Conservation (phyloP, 2,329 filamentous ascomycete genomes). For the Fusarium scirpi region DNA sequence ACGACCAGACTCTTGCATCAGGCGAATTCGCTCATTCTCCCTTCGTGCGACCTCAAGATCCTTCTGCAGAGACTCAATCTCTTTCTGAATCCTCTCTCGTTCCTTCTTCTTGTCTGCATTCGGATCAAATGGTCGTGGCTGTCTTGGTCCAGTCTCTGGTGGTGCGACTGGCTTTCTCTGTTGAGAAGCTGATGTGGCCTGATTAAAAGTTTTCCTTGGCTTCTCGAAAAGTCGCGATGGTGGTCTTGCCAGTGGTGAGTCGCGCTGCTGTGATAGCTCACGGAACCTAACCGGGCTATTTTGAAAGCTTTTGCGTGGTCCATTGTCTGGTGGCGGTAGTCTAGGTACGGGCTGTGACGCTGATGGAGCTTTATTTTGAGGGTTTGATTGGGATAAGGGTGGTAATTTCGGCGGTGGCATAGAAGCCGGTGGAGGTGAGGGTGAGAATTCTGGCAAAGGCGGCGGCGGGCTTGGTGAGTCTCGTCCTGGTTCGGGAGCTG, state of each 20-base stretch:
- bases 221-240: slow-evolving; percentile 48
- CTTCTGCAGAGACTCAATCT: slow-evolving; percentile 67
- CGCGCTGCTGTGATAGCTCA: slow-evolving; percentile 51
- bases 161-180: not conserved
- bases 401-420: slow-evolving; percentile 35
- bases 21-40: slow-evolving; percentile 68
- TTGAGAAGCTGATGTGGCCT: not conserved
- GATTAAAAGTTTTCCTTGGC: slow-evolving; percentile 19
- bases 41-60: slow-evolving; percentile 68
- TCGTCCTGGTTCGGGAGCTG: not conserved
- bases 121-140: slow-evolving; percentile 50
- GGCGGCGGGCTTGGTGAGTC: slow-evolving; percentile 9
- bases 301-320: slow-evolving; percentile 70
- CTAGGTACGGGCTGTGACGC: slow-evolving; percentile 29
- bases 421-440: slow-evolving; percentile 25
- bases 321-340: slow-evolving; percentile 58
- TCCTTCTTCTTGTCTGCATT: slow-evolving; percentile 63
- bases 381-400: not conserved
- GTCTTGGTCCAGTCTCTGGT: not conserved
- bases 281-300: slow-evolving; percentile 66
- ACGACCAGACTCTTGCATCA: slow-evolving; percentile 56
- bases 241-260: slow-evolving; percentile 63
- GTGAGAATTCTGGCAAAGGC: slow-evolving; percentile 8
- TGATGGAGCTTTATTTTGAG: slow-evolving; percentile 14
- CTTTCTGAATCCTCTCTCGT: slow-evolving; percentile 64